phyloP scores from a whole-genome alignment of 169 alveolate genomes.

The Besnoitia besnoiti region DNA sequence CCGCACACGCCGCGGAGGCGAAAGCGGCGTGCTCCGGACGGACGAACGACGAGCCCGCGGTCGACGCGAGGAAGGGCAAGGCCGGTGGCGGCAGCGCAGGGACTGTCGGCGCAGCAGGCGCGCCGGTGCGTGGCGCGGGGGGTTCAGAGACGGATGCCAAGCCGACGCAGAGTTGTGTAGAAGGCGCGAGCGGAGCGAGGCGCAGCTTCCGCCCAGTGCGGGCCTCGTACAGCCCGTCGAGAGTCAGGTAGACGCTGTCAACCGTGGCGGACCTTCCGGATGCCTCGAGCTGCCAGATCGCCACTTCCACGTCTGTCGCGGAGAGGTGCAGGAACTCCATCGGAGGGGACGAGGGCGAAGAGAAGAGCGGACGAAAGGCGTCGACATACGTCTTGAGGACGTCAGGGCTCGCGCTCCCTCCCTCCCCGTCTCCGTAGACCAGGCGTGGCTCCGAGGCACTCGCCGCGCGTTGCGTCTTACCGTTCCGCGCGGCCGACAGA shows the following conservation, averaged over 20 bases:
- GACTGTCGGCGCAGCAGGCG: background rate
- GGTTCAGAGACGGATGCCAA: no score
- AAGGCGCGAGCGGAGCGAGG: no score
- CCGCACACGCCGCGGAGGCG: background rate
- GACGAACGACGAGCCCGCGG: background rate
- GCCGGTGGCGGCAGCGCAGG: background rate
- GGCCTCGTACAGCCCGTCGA: background rate
- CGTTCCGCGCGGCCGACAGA: background rate
- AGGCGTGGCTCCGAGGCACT: background rate
- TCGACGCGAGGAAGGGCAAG: background rate
- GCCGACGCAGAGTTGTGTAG: no score
- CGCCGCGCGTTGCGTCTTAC: no score
- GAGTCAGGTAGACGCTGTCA: background rate
- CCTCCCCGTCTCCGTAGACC: background rate
- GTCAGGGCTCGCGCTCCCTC: no score
- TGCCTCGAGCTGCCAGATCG: background rate
- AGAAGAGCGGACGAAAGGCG: slow-evolving; percentile 10
- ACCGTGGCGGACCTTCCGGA: background rate
- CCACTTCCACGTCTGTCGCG: background rate
- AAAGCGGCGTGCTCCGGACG: background rate
- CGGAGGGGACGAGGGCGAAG: background rate
- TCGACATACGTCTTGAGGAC: background rate
- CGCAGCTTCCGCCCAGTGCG: background rate
- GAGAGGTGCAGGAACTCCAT: slow-evolving; percentile 13
- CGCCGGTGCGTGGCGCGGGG: background rate